Percentiles rank a stretch among this genome's conserved stretches.
phyloP scores from a whole-genome alignment of 2,329 filamentous ascomycete species.

The Cordyceps cicadae region DNA sequence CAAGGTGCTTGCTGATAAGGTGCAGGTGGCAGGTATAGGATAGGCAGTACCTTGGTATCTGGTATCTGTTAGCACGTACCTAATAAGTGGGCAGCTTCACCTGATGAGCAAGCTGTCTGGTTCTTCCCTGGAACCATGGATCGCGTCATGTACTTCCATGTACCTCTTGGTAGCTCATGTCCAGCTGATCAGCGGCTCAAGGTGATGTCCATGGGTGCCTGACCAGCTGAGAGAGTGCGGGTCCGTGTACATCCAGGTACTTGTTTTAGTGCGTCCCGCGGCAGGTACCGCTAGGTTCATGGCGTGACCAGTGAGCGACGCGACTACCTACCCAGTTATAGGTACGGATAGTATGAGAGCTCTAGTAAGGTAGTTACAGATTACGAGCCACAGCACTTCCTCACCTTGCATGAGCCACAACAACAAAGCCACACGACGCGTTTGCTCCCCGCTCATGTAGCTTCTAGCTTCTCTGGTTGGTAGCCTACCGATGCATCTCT shows the following conservation, averaged over 20 bases:
- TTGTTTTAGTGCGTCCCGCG: background rate
- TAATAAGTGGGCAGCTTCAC: background rate
- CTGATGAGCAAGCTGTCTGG: background rate
- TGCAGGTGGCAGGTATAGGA: background rate
- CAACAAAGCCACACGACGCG: conserved; percentile 2
- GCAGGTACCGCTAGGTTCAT: conserved; percentile 6
- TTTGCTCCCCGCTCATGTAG: background rate
- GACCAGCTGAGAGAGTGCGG: background rate
- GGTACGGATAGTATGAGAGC: too few species aligned
- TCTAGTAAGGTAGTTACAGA: too few species aligned
- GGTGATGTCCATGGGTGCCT: background rate
- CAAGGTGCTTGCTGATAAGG: background rate
- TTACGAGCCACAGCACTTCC: background rate
- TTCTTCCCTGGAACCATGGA: background rate
- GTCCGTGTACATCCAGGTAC: background rate
- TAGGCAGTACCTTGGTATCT: too few species aligned
- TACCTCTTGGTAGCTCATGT: background rate
- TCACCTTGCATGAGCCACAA: background rate
- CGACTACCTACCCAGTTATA: too few species aligned
- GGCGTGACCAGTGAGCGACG: conserved; percentile 3
- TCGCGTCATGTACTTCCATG: background rate
- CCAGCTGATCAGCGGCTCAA: background rate
- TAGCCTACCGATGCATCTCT: too few species aligned
- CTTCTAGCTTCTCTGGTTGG: too few species aligned
- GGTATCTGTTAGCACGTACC: too few species aligned